Percentiles rank a stretch among this genome's conserved stretches.
Evolutionary conservation across 139 green algal species (phyloP).

Genomic region (Picochlorum sp.): DNA sequence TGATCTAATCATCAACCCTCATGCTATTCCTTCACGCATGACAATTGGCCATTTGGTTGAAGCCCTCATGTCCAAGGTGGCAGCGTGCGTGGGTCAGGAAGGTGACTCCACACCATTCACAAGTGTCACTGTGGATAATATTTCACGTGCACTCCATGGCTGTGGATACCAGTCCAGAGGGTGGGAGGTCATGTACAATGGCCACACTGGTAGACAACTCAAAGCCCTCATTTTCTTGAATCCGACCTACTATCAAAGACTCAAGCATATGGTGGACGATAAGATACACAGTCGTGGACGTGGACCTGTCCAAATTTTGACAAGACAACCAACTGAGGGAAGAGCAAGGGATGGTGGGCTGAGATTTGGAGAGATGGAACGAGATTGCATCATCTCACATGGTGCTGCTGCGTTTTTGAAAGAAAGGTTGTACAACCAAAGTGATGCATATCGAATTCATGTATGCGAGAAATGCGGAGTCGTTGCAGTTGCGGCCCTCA

Average conservation of each 20-base stretch:
- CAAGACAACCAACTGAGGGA: slow-evolving; percentile 92
- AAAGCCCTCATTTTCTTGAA: slow-evolving; percentile 84
- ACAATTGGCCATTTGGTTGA: slow-evolving; percentile 99
- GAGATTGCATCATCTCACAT: slow-evolving; percentile 95
- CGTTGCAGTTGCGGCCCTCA: slow-evolving; percentile 76
- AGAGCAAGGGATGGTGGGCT: slow-evolving; percentile 90
- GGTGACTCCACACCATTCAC: slow-evolving; percentile 98
- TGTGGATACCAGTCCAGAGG: slow-evolving; percentile 76
- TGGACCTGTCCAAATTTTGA: slow-evolving; percentile 85
- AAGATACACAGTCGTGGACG: slow-evolving; percentile 87
- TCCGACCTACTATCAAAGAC: slow-evolving; percentile 98
- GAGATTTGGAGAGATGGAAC: slow-evolving; percentile 97
- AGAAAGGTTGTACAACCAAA: slow-evolving; percentile 83
- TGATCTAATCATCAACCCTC: slow-evolving; percentile 98
- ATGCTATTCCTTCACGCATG: slow-evolving; percentile 98
- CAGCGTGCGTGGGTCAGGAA: slow-evolving; percentile 73
- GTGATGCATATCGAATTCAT: slow-evolving; percentile 79
- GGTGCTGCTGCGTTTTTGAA: slow-evolving; percentile 74
- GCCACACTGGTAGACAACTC: slow-evolving; percentile 76
- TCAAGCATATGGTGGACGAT: slow-evolving; percentile 99
- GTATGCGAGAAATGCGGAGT: slow-evolving; percentile 77
- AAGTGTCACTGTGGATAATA: slow-evolving; percentile 90
- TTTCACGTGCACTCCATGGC: slow-evolving; percentile 77
- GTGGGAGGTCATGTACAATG: slow-evolving; percentile 96
- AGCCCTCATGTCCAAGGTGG: slow-evolving; percentile 94